Percentiles rank a stretch among this genome's conserved stretches.
These are phyloP conservation scores for Rhodosporidiobolus sp. DNA, from an alignment of 768 basidiomycete genomes.

Conservation along the genomic window DNA sequence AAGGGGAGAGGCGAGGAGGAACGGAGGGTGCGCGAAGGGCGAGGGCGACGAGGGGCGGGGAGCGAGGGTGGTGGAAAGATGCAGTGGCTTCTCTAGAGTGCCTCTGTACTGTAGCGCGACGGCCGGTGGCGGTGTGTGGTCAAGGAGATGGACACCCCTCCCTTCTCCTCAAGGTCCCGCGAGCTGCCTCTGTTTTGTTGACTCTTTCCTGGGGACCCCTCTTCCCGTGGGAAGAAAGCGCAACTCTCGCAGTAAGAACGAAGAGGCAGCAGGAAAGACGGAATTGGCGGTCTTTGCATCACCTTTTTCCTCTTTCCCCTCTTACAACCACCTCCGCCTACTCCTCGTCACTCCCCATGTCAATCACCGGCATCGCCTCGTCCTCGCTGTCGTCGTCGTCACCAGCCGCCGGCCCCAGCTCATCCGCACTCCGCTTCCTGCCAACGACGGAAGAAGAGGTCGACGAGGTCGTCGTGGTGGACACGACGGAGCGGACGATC, in stretches of 20 bases:
- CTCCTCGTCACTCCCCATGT: conserved; percentile 32
- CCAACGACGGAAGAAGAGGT: no score
- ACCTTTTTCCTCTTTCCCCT: not conserved
- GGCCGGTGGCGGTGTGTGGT: no score
- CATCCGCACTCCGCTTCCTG: not conserved
- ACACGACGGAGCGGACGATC: not conserved
- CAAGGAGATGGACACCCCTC: no score
- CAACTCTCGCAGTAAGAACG: no score
- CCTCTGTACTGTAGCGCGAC: no score
- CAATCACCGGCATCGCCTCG: conserved; percentile 36
- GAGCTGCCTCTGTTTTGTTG: no score
- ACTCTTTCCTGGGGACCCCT: no score
- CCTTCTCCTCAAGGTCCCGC: no score
- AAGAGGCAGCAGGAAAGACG: not conserved
- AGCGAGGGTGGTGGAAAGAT: no score
- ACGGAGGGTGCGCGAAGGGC: not conserved
- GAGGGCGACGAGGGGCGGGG: no score
- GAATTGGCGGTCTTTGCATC: not conserved
- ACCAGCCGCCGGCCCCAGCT: not conserved
- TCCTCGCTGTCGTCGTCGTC: conserved; percentile 20
- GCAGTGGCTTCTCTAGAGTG: no score
- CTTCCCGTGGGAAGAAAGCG: no score
- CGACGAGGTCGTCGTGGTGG: not conserved
- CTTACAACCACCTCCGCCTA: not conserved
- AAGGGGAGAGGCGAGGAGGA: not conserved